These are phyloP conservation scores for Pseudoscleropodium purum DNA, from an alignment of 225 moss, liverwort and hornwort species.

Conservation along the genomic window DNA sequence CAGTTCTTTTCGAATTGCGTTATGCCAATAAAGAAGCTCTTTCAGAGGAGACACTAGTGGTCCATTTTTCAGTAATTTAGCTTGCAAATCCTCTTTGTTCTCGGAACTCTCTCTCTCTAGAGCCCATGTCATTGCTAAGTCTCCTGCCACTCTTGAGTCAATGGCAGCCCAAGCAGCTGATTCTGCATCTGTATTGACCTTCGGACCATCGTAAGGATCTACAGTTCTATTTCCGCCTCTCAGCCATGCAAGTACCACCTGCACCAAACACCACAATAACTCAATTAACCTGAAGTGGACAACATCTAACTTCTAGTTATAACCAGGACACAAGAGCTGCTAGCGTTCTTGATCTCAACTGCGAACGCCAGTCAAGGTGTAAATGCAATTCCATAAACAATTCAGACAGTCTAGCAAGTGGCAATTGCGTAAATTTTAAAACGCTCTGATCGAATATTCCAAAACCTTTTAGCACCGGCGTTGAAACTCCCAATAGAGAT, in stretches of 20 bases:
- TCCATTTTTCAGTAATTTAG: slow-evolving; percentile 25
- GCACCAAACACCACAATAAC: slow-evolving; percentile 4
- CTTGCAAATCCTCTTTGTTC: slow-evolving; percentile 33
- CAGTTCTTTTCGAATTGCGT: slow-evolving; percentile 84
- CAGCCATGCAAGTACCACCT: slow-evolving; percentile 95
- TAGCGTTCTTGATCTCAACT: not conserved
- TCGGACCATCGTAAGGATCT: slow-evolving; percentile 14
- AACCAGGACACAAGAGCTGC: not conserved
- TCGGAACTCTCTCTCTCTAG: slow-evolving; percentile 22
- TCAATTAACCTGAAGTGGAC: not conserved
- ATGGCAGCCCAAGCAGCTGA: slow-evolving; percentile 42
- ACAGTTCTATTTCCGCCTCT: slow-evolving; percentile 59
- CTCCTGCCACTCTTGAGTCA: slow-evolving; percentile 42
- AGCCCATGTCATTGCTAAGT: slow-evolving; percentile 36
- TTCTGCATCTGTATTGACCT: slow-evolving; percentile 26
- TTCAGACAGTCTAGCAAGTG: not conserved
- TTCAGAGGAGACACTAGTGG: slow-evolving; percentile 56
- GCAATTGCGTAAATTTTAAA: not conserved
- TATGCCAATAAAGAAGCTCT: slow-evolving; percentile 93
- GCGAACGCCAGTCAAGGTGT: not conserved
- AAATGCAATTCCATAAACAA: not conserved
- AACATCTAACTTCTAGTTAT: not conserved
- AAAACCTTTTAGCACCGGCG: not conserved
- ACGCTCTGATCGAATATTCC: not conserved
- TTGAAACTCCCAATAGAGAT: not conserved